Conservation (phyloP, 1,284 basidiomycete genomes). For the Puccinia coronata region DNA sequence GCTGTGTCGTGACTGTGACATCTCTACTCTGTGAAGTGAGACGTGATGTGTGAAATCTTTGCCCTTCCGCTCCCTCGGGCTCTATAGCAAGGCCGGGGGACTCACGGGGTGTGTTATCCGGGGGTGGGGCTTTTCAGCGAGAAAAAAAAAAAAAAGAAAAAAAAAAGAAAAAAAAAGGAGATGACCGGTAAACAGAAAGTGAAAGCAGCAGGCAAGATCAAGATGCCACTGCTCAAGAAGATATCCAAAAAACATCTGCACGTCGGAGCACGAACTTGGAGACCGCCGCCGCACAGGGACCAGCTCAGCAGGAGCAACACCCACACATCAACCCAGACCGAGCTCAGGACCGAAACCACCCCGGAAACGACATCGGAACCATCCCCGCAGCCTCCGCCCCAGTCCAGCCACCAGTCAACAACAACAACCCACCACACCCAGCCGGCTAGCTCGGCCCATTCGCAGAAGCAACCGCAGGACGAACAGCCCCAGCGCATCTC, state of each 20-base stretch:
- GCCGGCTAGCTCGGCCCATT: not conserved
- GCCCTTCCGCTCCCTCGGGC: no score
- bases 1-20: no score
- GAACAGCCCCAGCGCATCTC: not conserved
- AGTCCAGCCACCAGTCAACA: not conserved
- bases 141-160: no score
- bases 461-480: not conserved
- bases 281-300: slow-evolving; percentile 33
- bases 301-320: not conserved
- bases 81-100: no score
- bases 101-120: no score
- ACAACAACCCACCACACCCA: not conserved
- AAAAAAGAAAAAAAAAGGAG: no score
- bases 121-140: no score
- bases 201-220: not conserved
- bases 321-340: not conserved
- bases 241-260: slow-evolving; percentile 44
- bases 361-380: no score
- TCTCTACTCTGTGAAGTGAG: no score
- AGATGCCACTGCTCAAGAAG: slow-evolving; percentile 26
- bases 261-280: slow-evolving; percentile 42
- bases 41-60: no score
- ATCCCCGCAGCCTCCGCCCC: not conserved
- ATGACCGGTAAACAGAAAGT: not conserved
- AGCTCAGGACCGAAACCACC: no score